phyloP scores from a whole-genome alignment of 352 stramenopile species.

The Pythium monospermum region DNA sequence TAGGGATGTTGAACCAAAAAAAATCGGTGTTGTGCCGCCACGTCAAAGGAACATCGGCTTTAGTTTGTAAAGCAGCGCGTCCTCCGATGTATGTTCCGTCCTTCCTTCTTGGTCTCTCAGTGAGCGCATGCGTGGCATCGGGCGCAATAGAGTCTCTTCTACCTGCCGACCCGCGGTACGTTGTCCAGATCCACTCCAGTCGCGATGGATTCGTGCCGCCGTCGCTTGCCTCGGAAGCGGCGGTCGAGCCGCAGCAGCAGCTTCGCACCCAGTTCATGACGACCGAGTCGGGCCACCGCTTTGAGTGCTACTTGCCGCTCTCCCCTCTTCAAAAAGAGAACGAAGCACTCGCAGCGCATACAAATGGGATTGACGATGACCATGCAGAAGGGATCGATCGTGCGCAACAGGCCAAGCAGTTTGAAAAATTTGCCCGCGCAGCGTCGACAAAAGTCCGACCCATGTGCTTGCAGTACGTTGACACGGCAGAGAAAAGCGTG shows the following conservation, averaged over 20 bases:
- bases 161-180: conserved; percentile 39
- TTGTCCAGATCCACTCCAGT: conserved; percentile 61
- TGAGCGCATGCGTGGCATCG: not conserved
- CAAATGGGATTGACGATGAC: not conserved
- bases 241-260: conserved; percentile 6
- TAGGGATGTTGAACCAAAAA: conserved; percentile 10
- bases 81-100: not conserved
- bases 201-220: conserved; percentile 31
- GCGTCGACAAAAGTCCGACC: conserved; percentile 51
- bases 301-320: conserved; percentile 70
- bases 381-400: not conserved
- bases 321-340: conserved; percentile 11
- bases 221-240: too few species aligned
- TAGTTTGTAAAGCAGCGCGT: not conserved
- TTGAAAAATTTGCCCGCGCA: conserved; percentile 48
- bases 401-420: conserved; percentile 13
- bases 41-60: conserved; percentile 3
- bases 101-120: not conserved
- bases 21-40: conserved; percentile 4
- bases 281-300: conserved; percentile 52
- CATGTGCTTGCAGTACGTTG: conserved; percentile 60
- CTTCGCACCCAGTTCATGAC: conserved; percentile 55
- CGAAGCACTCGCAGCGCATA: not conserved
- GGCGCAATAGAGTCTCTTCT: not conserved
- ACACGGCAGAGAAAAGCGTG: conserved; percentile 41